Evolutionary conservation across 2,329 filamentous ascomycete species (phyloP).

Genomic region (Cladosporium sp.): DNA sequence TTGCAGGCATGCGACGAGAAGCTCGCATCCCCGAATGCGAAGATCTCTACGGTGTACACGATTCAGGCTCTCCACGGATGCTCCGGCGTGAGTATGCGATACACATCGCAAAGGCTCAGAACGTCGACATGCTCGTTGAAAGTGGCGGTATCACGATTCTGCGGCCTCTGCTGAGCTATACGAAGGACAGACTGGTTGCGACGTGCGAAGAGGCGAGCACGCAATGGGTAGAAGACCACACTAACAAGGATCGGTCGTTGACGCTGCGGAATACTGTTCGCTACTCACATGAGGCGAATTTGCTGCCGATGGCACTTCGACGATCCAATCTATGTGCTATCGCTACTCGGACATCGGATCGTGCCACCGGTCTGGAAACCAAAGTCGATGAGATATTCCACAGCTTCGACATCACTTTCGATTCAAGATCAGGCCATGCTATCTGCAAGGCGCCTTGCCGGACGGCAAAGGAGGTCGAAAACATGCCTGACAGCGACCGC

Average conservation of each 20-base stretch:
- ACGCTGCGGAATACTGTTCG: constrained; percentile 82
- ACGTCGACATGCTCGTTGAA: constrained; percentile 47
- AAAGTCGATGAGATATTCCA: constrained; percentile 59
- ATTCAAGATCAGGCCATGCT: constrained; percentile 37
- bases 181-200: constrained; percentile 70
- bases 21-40: constrained; percentile 75
- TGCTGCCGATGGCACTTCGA: constrained; percentile 69
- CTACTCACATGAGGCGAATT: constrained; percentile 58
- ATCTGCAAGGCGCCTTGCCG: constrained; percentile 19
- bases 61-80: constrained; percentile 38
- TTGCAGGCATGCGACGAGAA: constrained; percentile 42
- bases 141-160: constrained; percentile 66
- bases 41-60: constrained; percentile 68
- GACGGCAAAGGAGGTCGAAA: constrained; percentile 2
- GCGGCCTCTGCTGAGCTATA: constrained; percentile 69
- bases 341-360: constrained; percentile 53
- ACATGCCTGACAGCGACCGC: constrained; percentile 4
- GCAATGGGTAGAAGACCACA: constrained; percentile 80
- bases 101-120: not conserved
- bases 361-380: constrained; percentile 48
- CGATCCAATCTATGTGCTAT: constrained; percentile 64
- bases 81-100: constrained; percentile 23
- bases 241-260: constrained; percentile 74
- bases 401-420: constrained; percentile 48
- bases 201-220: constrained; percentile 70